Conservation (phyloP, 106 monocot species). For the Chionographis japonica region DNA sequence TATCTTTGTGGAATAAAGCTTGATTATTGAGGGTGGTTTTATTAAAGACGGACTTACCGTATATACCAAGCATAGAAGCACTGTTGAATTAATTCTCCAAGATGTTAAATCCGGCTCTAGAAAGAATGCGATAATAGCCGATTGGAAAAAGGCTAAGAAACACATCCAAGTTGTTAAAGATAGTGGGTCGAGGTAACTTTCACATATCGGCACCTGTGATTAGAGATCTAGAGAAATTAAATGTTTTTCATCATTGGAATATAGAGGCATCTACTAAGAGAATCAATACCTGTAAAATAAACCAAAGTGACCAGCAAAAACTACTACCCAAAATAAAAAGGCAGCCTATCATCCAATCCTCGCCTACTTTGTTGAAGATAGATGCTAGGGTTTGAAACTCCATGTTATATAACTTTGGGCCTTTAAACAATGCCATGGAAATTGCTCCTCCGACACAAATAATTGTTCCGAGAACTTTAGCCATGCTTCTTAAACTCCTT, state of each 20-base stretch:
- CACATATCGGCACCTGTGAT: slow-evolving; percentile 25
- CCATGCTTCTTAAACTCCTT: slow-evolving; percentile 18
- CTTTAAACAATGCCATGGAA: slow-evolving; percentile 16
- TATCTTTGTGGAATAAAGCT: too few relatives aligned
- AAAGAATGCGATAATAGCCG: slow-evolving; percentile 6
- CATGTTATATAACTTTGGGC: slow-evolving; percentile 10
- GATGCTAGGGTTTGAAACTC: neutral
- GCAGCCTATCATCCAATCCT: slow-evolving; percentile 18
- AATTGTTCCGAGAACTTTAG: slow-evolving; percentile 18
- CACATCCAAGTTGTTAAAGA: slow-evolving; percentile 25
- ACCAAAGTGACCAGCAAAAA: slow-evolving; percentile 25
- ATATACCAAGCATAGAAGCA: slow-evolving; percentile 20
- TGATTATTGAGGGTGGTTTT: neutral
- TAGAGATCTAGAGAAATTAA: neutral
- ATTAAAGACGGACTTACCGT: slow-evolving; percentile 16
- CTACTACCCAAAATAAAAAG: slow-evolving; percentile 20
- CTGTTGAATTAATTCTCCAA: slow-evolving; percentile 20
- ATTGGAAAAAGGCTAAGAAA: slow-evolving; percentile 13
- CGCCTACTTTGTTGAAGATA: neutral
- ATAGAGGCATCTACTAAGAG: neutral
- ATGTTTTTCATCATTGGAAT: neutral
- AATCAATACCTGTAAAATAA: slow-evolving; percentile 18
- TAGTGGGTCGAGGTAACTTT: slow-evolving; percentile 19
- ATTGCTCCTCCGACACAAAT: slow-evolving; percentile 18
- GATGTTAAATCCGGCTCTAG: slow-evolving; percentile 15